Evolutionary conservation across 495 filamentous ascomycete species (phyloP), one percentile per base, ranked within the genome.

Genomic region (Aspergillus ostianus): DNA sequence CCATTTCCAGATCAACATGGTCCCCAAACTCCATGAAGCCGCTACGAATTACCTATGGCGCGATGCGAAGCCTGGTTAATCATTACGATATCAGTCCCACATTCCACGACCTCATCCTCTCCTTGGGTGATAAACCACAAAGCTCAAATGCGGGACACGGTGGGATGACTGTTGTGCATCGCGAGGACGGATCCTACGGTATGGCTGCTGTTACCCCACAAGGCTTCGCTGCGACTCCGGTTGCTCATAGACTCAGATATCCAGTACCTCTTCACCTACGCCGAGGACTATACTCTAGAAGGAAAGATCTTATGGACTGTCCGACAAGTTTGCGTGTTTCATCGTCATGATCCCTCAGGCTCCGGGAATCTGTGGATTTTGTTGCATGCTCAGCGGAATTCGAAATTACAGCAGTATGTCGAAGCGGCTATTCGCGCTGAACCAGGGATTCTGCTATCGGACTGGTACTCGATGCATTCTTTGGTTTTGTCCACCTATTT

Each of bases 51-150:
- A 64, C 62, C 10, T 44, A 58, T 21, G 9, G 18, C 18, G 55
- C 57, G 0, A 47, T 65, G 19, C 36, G 55, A 20, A 57, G 32
- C 7, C 44, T 65, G 2, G 60, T 62, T 12, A 56, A 49, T 18
- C 20, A 21, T 0, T 65, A 65, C 17, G 51, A 51, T 10, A 62
- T 62, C 45, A 51, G 62, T 10, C 21, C 9, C 3, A 21, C 49
- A 5, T 65, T 62, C 13, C 53, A 62, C 26, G 56, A 65, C 30
- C 56, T 56, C 4, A 48, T 55, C 20, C 52, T 62, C 27, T 65
- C 63, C 6, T 65, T 65, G 29, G 63, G 63, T 8, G 59, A 65
- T 48, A 65, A 65, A 26, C 63, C 63, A 29, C 59, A 53, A 5
- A 62, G 44, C 50, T 65, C 63, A 2, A 59, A 65, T 60, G 51